phyloP scores from a whole-genome alignment of 768 basidiomycete species.

The Phanerochaete sordida region DNA sequence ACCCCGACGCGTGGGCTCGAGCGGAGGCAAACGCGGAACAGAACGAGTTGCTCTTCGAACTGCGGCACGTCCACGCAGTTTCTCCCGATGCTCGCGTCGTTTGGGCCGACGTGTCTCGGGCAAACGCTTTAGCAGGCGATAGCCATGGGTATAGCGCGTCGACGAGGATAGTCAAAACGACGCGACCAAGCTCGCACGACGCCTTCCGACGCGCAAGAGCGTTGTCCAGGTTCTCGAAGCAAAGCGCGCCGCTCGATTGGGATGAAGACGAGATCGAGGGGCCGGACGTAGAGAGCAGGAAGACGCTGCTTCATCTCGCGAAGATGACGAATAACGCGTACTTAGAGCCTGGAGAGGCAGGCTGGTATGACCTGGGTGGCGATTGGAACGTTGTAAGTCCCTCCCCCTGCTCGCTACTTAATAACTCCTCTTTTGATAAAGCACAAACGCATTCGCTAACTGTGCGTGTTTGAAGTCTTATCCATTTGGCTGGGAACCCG shows the following conservation, averaged over 20 bases:
- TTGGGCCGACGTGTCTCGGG: conserved; percentile 50
- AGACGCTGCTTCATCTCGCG: conserved; percentile 76
- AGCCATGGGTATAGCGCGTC: conserved; percentile 36
- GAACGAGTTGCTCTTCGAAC: conserved; percentile 48
- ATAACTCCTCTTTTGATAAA: too few species aligned
- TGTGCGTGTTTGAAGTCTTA: too few species aligned
- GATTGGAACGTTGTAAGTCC: conserved; percentile 57
- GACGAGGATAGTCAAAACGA: conserved; percentile 36
- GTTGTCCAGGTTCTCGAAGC: conserved; percentile 26
- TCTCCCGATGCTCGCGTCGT: conserved; percentile 53
- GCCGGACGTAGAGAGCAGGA: conserved; percentile 75
- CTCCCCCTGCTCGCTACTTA: not conserved
- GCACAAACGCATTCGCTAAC: too few species aligned
- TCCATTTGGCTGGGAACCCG: conserved; percentile 91
- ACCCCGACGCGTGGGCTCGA: not conserved
- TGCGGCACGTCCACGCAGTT: conserved; percentile 66
- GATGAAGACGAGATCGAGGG: conserved; percentile 66
- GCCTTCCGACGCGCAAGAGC: conserved; percentile 36
- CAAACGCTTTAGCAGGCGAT: conserved; percentile 15
- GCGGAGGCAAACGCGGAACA: not conserved
- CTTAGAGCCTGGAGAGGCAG: conserved; percentile 50
- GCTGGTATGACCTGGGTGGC: conserved; percentile 75
- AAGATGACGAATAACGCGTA: conserved; percentile 98
- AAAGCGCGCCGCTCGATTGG: conserved; percentile 55
- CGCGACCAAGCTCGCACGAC: conserved; percentile 44